Evolutionary conservation across 2,329 filamentous ascomycete genomes (phyloP).

Genomic region (Knoxdaviesia proteae): DNA sequence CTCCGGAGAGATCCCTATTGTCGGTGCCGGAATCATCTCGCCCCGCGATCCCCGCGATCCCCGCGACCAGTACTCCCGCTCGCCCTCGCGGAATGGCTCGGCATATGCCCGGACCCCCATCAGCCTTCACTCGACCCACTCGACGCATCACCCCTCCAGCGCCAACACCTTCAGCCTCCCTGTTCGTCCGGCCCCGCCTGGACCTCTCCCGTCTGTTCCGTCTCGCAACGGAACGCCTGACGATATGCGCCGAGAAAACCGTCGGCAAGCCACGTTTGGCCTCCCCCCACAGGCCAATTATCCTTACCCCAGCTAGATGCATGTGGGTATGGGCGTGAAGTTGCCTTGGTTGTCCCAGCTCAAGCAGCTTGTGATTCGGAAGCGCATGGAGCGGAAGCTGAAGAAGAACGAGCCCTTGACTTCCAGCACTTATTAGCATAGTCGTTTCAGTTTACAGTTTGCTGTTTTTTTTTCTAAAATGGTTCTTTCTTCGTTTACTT

Average conservation of each 20-base stretch:
- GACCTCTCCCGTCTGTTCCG: slow-evolving; percentile 28
- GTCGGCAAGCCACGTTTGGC: slow-evolving; percentile 32
- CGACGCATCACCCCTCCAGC: slow-evolving; percentile 12
- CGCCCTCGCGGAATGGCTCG: slow-evolving; percentile 28
- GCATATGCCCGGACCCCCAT: slow-evolving; percentile 20
- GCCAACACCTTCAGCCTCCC: slow-evolving; percentile 40
- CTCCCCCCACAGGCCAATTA: slow-evolving; percentile 19
- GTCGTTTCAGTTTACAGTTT: neutral
- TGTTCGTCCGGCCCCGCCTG: slow-evolving; percentile 39
- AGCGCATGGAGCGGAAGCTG: too few species aligned
- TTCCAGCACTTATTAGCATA: neutral
- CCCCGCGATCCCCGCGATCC: slow-evolving; percentile 34
- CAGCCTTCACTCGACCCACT: slow-evolving; percentile 13
- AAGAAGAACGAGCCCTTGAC: too few species aligned
- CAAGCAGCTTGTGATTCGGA: too few species aligned
- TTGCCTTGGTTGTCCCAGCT: too few species aligned
- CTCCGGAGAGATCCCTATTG: slow-evolving; percentile 52
- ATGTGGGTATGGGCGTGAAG: too few species aligned
- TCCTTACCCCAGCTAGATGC: too few species aligned
- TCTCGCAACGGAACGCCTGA: slow-evolving; percentile 38
- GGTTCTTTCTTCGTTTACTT: too few species aligned
- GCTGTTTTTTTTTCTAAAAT: neutral
- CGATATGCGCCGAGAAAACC: slow-evolving; percentile 27
- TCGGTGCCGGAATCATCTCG: slow-evolving; percentile 30
- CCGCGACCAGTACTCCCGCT: slow-evolving; percentile 20